phyloP scores from a whole-genome alignment of 2,329 filamentous ascomycete genomes.

The Stachybotrys chartarum region DNA sequence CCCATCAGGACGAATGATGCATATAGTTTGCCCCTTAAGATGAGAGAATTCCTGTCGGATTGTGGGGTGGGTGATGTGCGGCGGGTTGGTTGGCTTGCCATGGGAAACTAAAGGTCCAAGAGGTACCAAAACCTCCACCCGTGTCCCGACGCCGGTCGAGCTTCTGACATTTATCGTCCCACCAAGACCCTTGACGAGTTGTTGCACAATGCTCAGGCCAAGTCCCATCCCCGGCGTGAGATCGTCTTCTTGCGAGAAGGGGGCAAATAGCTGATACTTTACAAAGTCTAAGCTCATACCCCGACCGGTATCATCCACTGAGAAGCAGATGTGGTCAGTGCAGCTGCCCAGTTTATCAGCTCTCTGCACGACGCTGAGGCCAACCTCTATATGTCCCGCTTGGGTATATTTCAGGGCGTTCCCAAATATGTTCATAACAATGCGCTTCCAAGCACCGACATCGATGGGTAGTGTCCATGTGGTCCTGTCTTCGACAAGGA shows the following conservation, averaged over 20 bases:
- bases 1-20: not conserved
- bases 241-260: constrained; percentile 53
- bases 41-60: not conserved
- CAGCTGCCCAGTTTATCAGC: not conserved
- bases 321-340: constrained; percentile 19
- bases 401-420: not conserved
- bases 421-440: constrained; percentile 26
- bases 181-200: constrained; percentile 47
- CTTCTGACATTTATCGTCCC: constrained; percentile 44
- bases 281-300: constrained; percentile 56
- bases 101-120: not conserved
- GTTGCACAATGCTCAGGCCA: constrained; percentile 52
- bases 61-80: not conserved
- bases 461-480: constrained; percentile 14
- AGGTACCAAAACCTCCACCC: constrained; percentile 1
- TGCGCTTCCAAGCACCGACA: constrained; percentile 41
- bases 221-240: constrained; percentile 52
- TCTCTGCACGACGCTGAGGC: not conserved
- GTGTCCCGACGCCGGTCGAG: not conserved
- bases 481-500: not conserved
- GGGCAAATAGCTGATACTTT: constrained; percentile 48
- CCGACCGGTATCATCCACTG: constrained; percentile 53
- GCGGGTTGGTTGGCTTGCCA: not conserved
- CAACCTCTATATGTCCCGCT: not conserved
- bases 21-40: not conserved